Evolutionary conservation across 371 early-diverging fungal species (phyloP).

Genomic region (Rhizopus stolonifer): DNA sequence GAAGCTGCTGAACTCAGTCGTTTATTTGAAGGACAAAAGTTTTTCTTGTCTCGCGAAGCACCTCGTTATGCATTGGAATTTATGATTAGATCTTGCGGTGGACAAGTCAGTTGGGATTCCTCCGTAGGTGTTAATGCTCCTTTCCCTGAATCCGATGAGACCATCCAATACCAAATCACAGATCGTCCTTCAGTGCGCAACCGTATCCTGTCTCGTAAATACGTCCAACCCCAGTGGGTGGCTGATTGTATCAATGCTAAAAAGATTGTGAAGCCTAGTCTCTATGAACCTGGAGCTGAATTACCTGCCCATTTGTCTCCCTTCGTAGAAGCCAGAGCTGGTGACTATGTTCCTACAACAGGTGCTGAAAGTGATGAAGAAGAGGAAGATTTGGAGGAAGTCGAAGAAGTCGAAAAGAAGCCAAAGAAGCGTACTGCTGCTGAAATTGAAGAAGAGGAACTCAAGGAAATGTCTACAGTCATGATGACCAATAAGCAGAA

Average conservation of each 20-base stretch:
- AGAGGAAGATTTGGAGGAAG: conserved; percentile 65
- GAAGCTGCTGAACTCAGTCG: conserved; percentile 54
- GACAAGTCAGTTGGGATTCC: conserved; percentile 87
- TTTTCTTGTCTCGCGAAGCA: conserved; percentile 94
- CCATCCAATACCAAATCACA: conserved; percentile 85
- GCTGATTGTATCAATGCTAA: conserved; percentile 92
- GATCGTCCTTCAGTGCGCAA: conserved; percentile 81
- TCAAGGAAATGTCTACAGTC: conserved; percentile 81
- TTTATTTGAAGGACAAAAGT: conserved; percentile 76
- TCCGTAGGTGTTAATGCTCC: conserved; percentile 82
- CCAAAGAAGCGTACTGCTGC: conserved; percentile 59
- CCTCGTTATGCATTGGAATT: conserved; percentile 92
- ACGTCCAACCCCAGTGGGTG: conserved; percentile 98
- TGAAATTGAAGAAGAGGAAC: conserved; percentile 80
- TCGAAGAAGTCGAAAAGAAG: conserved; percentile 66
- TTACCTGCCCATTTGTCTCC: conserved; percentile 95
- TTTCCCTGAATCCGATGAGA: conserved; percentile 71
- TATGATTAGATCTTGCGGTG: conserved; percentile 87
- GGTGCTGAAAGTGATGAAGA: conserved; percentile 51
- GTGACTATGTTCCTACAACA: conserved; percentile 81
- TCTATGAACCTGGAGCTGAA: conserved; percentile 80
- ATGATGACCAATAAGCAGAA: conserved; percentile 95
- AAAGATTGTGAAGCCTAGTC: conserved; percentile 64
- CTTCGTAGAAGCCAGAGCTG: conserved; percentile 83
- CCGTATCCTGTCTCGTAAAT: conserved; percentile 70